Evolutionary conservation across 169 alveolate genomes (phyloP).

Genomic region (Theileria luwenshuni): DNA sequence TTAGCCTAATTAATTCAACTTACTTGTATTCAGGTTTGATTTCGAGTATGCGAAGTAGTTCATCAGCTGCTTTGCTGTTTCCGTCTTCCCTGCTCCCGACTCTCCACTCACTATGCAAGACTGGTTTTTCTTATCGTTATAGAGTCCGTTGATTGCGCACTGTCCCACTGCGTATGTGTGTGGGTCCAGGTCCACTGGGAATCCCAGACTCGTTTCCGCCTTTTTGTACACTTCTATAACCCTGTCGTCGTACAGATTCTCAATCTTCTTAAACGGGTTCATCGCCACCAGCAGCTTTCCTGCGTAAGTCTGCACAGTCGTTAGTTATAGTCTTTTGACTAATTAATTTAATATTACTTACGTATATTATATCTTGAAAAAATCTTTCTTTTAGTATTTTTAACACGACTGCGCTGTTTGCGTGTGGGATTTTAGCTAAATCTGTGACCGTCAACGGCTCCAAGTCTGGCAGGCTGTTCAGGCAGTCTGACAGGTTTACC

Average conservation of each 20-base stretch:
- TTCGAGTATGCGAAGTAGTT: conserved; percentile 76
- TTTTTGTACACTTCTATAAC: conserved; percentile 69
- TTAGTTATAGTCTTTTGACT: no score
- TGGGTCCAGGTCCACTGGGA: conserved; percentile 81
- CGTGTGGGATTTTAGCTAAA: conserved; percentile 65
- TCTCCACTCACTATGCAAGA: conserved; percentile 99
- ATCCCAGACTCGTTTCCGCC: conserved; percentile 76
- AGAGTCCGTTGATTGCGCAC: conserved; percentile 80
- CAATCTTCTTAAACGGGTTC: conserved; percentile 80
- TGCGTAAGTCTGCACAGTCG: conserved; percentile 77
- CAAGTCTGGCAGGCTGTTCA: conserved; percentile 42
- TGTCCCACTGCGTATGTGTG: conserved; percentile 87
- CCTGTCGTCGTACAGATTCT: conserved; percentile 73
- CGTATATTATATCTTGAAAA: conserved; percentile 42
- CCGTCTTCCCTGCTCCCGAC: conserved; percentile 99
- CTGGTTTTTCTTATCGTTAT: conserved; percentile 80
- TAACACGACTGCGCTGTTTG: conserved; percentile 67
- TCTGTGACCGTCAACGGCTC: conserved; percentile 44
- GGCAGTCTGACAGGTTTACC: conserved; percentile 43
- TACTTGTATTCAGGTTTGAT: conserved; percentile 13
- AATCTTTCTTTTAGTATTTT: conserved; percentile 54
- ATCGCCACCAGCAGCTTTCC: conserved; percentile 82
- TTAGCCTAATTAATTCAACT: background rate
- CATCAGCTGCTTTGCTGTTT: conserved; percentile 93
- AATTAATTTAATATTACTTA: conserved; percentile 28